These are phyloP conservation scores for Gamarada debralockiae DNA, from an alignment of 495 filamentous ascomycete species.

Conservation along the genomic window DNA sequence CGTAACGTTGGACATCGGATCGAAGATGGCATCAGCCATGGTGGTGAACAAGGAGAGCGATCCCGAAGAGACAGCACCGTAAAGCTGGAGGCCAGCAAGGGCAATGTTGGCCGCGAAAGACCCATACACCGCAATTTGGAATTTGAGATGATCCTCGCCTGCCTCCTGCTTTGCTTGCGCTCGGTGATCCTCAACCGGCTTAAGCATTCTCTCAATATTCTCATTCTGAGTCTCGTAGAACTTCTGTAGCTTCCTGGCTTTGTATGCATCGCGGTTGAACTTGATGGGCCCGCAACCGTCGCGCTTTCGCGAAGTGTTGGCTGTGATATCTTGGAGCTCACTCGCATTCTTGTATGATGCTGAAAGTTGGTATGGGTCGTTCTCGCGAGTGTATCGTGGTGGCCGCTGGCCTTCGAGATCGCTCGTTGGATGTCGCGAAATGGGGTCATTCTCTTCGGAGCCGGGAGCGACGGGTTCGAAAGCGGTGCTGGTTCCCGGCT, in stretches of 20 bases:
- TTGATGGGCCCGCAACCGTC: slow-evolving; percentile 36
- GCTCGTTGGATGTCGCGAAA: slow-evolving; percentile 39
- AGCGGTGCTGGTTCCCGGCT: slow-evolving; percentile 40
- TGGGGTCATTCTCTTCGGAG: slow-evolving; percentile 38
- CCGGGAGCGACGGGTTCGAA: slow-evolving; percentile 31
- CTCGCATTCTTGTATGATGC: slow-evolving; percentile 70
- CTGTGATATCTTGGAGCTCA: slow-evolving; percentile 76
- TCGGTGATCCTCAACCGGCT: slow-evolving; percentile 88
- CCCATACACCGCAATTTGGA: slow-evolving; percentile 86
- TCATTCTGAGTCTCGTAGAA: slow-evolving; percentile 94
- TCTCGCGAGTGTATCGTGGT: slow-evolving; percentile 51
- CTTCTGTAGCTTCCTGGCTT: slow-evolving; percentile 64
- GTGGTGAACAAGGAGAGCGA: slow-evolving; percentile 96
- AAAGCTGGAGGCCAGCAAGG: slow-evolving; percentile 77
- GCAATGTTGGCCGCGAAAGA: slow-evolving; percentile 81
- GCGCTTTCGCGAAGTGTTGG: slow-evolving; percentile 79
- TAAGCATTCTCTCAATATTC: slow-evolving; percentile 86
- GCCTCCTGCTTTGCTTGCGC: slow-evolving; percentile 75
- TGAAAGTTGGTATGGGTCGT: slow-evolving; percentile 81
- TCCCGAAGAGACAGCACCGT: slow-evolving; percentile 79
- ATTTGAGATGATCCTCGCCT: slow-evolving; percentile 76
- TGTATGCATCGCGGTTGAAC: slow-evolving; percentile 34
- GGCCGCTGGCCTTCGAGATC: slow-evolving; percentile 64
- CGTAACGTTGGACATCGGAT: slow-evolving; percentile 86
- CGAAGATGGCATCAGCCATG: slow-evolving; percentile 95